Evolutionary conservation across 2,329 filamentous ascomycete genomes (phyloP).

Genomic region (Alternaria conjuncta): DNA sequence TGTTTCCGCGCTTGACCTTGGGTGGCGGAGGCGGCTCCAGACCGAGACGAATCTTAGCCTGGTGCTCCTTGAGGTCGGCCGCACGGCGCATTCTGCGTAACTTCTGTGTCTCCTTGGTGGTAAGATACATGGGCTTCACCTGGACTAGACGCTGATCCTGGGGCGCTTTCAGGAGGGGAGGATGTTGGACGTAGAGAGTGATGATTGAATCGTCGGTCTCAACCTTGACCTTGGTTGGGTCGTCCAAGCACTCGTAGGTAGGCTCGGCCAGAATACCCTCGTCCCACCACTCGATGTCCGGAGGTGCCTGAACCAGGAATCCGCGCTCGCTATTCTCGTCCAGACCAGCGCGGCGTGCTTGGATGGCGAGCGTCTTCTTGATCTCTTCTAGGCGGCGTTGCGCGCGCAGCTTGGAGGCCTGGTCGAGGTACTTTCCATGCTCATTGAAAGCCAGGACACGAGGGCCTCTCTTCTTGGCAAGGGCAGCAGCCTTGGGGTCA

Average conservation of each 20-base stretch:
- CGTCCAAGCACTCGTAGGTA: constrained; percentile 74
- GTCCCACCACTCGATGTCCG: constrained; percentile 97
- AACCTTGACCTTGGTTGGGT: constrained; percentile 72
- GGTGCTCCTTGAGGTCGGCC: constrained; percentile 92
- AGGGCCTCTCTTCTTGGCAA: constrained; percentile 62
- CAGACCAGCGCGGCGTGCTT: constrained; percentile 87
- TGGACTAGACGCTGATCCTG: constrained; percentile 82
- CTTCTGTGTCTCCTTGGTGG: constrained; percentile 88
- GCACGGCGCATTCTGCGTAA: constrained; percentile 86
- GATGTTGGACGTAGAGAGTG: constrained; percentile 90
- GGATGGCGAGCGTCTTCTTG: constrained; percentile 89
- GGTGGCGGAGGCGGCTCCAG: constrained; percentile 88
- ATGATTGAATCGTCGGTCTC: constrained; percentile 82
- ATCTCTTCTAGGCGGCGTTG: constrained; percentile 91
- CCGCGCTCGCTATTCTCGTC: constrained; percentile 94
- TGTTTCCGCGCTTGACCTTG: constrained; percentile 95
- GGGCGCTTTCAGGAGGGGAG: constrained; percentile 86
- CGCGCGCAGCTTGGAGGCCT: constrained; percentile 85
- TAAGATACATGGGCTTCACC: constrained; percentile 91
- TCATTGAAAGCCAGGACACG: constrained; percentile 88
- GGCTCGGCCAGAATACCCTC: constrained; percentile 80
- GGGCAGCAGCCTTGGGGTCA: constrained; percentile 68
- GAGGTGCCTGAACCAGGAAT: constrained; percentile 82
- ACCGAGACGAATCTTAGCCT: constrained; percentile 92
- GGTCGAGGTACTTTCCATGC: constrained; percentile 96